Conservation (phyloP, 495 filamentous ascomycete species). For the Aspergillus indologenus region DNA sequence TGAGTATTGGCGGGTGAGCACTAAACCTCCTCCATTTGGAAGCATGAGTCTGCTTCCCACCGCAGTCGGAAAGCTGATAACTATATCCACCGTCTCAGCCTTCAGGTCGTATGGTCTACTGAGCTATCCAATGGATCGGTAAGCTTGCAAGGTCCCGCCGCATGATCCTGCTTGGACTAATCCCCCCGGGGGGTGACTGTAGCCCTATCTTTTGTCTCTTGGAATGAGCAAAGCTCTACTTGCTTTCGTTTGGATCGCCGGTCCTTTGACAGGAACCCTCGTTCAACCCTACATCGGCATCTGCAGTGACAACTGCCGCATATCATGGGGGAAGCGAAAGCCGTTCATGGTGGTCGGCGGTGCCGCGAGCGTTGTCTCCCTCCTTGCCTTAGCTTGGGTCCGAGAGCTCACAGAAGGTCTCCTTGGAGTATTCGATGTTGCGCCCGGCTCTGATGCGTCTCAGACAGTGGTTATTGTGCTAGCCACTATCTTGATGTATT, state of each 20-base stretch:
- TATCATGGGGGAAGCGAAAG: conserved; percentile 77
- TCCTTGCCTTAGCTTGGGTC: conserved; percentile 80
- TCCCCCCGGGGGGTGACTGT: conserved; percentile 6
- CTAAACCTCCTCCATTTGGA: conserved; percentile 3
- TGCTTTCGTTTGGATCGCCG: conserved; percentile 91
- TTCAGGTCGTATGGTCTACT: conserved; percentile 94
- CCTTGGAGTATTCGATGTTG: conserved; percentile 67
- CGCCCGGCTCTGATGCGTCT: conserved; percentile 56
- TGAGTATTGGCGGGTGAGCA: conserved; percentile 72
- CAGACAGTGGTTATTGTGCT: conserved; percentile 61
- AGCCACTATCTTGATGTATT: conserved; percentile 79
- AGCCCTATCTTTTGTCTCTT: conserved; percentile 68
- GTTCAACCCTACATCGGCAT: conserved; percentile 96
- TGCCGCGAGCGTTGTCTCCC: conserved; percentile 64
- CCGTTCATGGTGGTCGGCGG: conserved; percentile 84
- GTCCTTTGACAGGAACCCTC: conserved; percentile 77
- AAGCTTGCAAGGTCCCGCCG: conserved; percentile 20
- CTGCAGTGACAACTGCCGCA: conserved; percentile 79
- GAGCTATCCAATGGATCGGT: conserved; percentile 83
- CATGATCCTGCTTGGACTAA: not conserved
- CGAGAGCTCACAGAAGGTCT: conserved; percentile 71
- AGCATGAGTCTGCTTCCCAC: not conserved
- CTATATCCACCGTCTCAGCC: conserved; percentile 31
- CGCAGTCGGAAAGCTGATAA: conserved; percentile 1
- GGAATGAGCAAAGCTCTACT: conserved; percentile 91